Base-by-base conservation (phyloP, 805 yeast species). In the Dipodascus geniculatus region DNA sequence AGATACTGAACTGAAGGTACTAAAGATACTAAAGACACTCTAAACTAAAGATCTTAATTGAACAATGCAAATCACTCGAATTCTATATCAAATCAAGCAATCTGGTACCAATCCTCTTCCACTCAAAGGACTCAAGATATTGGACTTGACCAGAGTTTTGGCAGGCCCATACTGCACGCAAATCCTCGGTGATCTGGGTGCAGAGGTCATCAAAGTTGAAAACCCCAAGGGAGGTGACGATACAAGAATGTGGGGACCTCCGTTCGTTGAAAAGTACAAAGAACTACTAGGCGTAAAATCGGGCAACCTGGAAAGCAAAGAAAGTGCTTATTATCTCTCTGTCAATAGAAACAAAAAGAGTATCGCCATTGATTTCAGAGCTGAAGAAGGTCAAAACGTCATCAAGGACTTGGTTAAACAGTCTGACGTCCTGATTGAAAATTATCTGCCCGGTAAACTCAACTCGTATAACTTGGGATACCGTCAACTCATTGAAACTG, bases 161-260 rank as follows among this genome's bases (percentile, higher is more conserved):
- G 75, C 75, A 1, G 75, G 75, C 3, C 75, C 75, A 0, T 70
- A 69, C 50, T 65, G 71, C 28, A 64, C 74, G 2, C 72, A 69
- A 58, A 57, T 70, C 3, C 60, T 72, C 17, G 75, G 71, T 2
- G 75, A 72, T 55, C 61, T 71, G 57, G 75, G 74, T n/a, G 75
- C 75, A 23, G 73, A 71, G 20, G 67, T 71, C 11, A 60, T 71
- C 49, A 71, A 71, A 50, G 63, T 71, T 50, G 75, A 71, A 61
- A 74, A 71, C 54, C 74, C 73, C 1, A 55, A 55, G 6, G 63
- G 75, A 4, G 75, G 75, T 14, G 75, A 71, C 58, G 75, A 71
- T 51, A 71, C 75, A 1, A 62, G 74, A 33, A 67, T 70, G 3
- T 71, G 75, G 75, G 75, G 75, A 17, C 75, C 75, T 1, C 75